Conservation (phyloP, 306 rosid genomes). For the Astragalus membranaceus region DNA sequence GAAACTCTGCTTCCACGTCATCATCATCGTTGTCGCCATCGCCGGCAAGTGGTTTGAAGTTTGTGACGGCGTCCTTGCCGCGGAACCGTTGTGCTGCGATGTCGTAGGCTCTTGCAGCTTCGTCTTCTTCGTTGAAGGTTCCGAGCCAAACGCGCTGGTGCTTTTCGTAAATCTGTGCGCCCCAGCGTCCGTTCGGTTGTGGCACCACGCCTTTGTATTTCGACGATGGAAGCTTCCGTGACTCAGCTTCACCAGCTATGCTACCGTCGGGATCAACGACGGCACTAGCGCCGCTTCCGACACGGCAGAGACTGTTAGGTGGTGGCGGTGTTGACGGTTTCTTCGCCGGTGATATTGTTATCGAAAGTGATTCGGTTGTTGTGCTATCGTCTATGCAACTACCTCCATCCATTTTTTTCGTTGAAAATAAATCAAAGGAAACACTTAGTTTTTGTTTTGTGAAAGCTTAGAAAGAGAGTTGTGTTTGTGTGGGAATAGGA, state of each 20-base stretch:
- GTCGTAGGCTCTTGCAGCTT: conserved; percentile 88
- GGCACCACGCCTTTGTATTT: conserved; percentile 97
- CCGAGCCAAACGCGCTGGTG: conserved; percentile 98
- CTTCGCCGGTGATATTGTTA: background rate
- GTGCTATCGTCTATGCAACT: conserved; percentile 68
- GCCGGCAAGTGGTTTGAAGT: conserved; percentile 48
- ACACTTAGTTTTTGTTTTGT: background rate
- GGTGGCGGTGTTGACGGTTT: conserved; percentile 33
- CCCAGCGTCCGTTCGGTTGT: conserved; percentile 98
- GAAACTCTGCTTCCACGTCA: conserved; percentile 49
- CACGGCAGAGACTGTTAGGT: conserved; percentile 45
- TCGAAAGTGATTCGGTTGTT: conserved; percentile 50
- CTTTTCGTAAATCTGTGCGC: conserved; percentile 99
- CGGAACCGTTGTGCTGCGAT: conserved; percentile 86
- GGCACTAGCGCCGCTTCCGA: conserved; percentile 74
- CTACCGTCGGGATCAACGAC: conserved; percentile 44
- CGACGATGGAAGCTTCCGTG: conserved; percentile 78
- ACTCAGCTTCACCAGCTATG: conserved; percentile 53
- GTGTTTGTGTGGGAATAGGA: conserved; percentile 25
- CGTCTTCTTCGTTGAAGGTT: conserved; percentile 86
- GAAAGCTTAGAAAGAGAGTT: background rate
- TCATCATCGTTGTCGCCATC: conserved; percentile 2
- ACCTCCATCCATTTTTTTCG: conserved; percentile 44
- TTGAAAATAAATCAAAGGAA: background rate
- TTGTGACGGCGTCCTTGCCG: conserved; percentile 87